A percentile compares a stretch with the other conserved stretches of the same genome.
These are phyloP conservation scores for Saussurea involucrata DNA, from an alignment of 129 eudicot genomes.

Conservation along the genomic window DNA sequence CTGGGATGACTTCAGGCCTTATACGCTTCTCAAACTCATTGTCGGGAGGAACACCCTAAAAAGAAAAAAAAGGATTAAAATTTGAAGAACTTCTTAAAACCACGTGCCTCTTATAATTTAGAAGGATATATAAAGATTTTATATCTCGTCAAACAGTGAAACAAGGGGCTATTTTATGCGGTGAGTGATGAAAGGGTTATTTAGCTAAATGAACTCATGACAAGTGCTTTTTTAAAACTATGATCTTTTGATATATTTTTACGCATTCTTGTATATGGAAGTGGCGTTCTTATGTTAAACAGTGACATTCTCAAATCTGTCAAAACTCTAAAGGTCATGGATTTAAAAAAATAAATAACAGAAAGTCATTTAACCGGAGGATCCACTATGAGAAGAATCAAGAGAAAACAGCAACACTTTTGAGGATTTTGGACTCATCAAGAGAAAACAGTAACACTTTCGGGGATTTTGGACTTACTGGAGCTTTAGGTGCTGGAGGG, in stretches of 20 bases:
- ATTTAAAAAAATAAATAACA: background rate
- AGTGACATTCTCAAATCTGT: background rate
- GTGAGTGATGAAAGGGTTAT: background rate
- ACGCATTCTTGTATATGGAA: background rate
- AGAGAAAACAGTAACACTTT: background rate
- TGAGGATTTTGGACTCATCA: background rate
- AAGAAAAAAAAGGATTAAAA: background rate
- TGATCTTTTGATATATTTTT: background rate
- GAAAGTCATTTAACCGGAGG: background rate
- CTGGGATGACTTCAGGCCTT: slow-evolving; percentile 92
- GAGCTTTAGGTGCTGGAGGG: slow-evolving; percentile 51
- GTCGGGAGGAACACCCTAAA: slow-evolving; percentile 75
- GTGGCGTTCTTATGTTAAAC: background rate
- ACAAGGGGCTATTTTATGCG: background rate
- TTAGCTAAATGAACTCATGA: background rate
- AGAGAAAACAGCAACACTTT: background rate
- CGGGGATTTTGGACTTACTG: slow-evolving; percentile 38
- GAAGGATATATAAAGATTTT: background rate
- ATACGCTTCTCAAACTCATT: slow-evolving; percentile 94
- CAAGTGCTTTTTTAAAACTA: background rate
- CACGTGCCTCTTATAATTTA: background rate
- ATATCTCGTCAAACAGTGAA: background rate
- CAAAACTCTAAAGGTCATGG: background rate
- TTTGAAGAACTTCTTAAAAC: background rate
- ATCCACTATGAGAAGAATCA: background rate